Percentiles rank a stretch among this genome's conserved stretches.
Conservation (phyloP, 78 protist species). For the Tieghemostelium lacteum region DNA sequence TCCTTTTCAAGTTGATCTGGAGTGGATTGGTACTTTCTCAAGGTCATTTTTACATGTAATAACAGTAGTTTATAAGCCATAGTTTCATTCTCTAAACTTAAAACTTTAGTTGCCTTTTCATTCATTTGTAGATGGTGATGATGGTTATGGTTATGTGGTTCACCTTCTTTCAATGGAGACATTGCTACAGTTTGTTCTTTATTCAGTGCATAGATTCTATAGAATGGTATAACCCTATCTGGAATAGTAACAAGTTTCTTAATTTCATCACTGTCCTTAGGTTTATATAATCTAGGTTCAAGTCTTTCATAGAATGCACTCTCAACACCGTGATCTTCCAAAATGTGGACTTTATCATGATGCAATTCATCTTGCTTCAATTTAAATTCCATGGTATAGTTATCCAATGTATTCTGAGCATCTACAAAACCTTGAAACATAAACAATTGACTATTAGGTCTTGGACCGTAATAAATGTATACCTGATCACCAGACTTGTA, state of each 20-base stretch:
- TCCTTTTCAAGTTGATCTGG: conserved; percentile 32
- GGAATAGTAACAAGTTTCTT: not conserved
- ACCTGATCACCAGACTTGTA: conserved; percentile 74
- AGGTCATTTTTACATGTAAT: not conserved
- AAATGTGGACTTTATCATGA: conserved; percentile 63
- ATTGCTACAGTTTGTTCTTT: conserved; percentile 4
- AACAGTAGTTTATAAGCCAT: conserved; percentile 1
- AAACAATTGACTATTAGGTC: conserved; percentile 43
- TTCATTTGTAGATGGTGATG: not conserved
- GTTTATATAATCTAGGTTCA: not conserved
- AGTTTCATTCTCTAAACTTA: conserved; percentile 29
- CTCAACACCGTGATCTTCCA: conserved; percentile 46
- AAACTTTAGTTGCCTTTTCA: not conserved
- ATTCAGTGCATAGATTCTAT: conserved; percentile 1
- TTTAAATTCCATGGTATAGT: not conserved
- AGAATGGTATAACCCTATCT: conserved; percentile 23
- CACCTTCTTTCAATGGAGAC: conserved; percentile 13
- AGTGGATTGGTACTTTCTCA: conserved; percentile 33
- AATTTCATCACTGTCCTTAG: not conserved
- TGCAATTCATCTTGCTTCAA: not conserved
- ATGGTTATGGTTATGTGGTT: conserved; percentile 29
- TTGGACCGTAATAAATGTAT: conserved; percentile 62
- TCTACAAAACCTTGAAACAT: conserved; percentile 43
- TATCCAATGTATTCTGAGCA: conserved; percentile 17
- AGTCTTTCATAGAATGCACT: too few species aligned